Conservation (phyloP, 2,329 filamentous ascomycete species). For the Talaromyces amestolkiae region DNA sequence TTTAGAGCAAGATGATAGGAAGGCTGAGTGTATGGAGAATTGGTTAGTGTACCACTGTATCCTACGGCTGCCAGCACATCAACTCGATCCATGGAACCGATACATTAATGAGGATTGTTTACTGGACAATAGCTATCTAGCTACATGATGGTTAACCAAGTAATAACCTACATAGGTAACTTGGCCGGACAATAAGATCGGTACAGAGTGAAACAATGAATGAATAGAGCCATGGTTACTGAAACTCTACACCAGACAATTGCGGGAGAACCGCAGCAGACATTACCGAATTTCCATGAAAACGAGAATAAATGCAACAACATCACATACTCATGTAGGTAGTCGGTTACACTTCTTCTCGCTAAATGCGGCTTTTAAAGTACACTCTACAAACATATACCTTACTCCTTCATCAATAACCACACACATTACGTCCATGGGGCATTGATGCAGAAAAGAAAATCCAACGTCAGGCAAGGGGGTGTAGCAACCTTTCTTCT, state of each 20-base stretch:
- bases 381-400: background rate
- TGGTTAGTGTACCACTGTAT: constrained; percentile 4
- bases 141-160: constrained; percentile 7
- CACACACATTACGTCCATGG: constrained; percentile 1
- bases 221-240: background rate
- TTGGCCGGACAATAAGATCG: background rate
- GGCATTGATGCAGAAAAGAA: constrained; percentile 16
- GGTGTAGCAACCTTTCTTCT: constrained; percentile 1
- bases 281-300: constrained; percentile 1
- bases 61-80: constrained; percentile 32
- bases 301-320: constrained; percentile 15
- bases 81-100: constrained; percentile 22
- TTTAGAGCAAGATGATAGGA: constrained; percentile 10
- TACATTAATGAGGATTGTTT: background rate
- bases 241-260: background rate
- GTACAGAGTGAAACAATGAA: constrained; percentile 1
- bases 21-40: constrained; percentile 20
- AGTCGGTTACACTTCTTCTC: constrained; percentile 7
- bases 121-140: background rate
- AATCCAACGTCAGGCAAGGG: constrained; percentile 29
- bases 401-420: background rate
- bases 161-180: constrained; percentile 1
- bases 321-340: constrained; percentile 2
- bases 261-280: constrained; percentile 14
- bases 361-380: background rate